These are phyloP conservation scores for Syncephalastrum monosporum DNA, from an alignment of 371 early-diverging fungal species.

Conservation along the genomic window DNA sequence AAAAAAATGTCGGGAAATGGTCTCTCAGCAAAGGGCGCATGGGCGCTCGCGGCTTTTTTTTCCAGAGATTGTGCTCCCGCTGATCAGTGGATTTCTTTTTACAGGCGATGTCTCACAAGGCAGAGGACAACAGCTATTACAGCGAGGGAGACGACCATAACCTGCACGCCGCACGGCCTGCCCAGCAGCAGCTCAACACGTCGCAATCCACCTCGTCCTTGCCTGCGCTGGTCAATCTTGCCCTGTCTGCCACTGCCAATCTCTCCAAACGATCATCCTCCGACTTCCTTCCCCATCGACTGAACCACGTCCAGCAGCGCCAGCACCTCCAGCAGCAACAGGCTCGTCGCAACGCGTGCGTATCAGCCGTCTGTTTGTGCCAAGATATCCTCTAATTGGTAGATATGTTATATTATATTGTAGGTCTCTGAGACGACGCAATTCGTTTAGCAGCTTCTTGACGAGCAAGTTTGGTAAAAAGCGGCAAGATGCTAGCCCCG, in stretches of 20 bases:
- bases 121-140: too few species aligned
- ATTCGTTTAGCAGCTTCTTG: constrained; percentile 47
- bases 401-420: background rate
- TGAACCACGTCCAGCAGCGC: constrained; percentile 13
- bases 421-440: constrained; percentile 30
- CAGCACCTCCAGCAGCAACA: background rate
- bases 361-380: background rate
- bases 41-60: too few species aligned
- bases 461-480: constrained; percentile 28
- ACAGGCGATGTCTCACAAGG: too few species aligned
- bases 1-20: too few species aligned
- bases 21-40: too few species aligned
- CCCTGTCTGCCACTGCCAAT: constrained; percentile 19
- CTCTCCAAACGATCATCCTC: constrained; percentile 11
- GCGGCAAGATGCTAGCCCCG: background rate
- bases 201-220: constrained; percentile 40
- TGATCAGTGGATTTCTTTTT: too few species aligned
- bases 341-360: constrained; percentile 2
- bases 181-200: constrained; percentile 1
- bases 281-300: constrained; percentile 1
- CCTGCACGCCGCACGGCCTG: too few species aligned
- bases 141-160: too few species aligned
- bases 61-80: too few species aligned
- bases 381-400: background rate
- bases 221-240: constrained; percentile 30